These are phyloP conservation scores for Ettlia oleoabundans DNA, from an alignment of 139 green algal genomes.

Conservation along the genomic window DNA sequence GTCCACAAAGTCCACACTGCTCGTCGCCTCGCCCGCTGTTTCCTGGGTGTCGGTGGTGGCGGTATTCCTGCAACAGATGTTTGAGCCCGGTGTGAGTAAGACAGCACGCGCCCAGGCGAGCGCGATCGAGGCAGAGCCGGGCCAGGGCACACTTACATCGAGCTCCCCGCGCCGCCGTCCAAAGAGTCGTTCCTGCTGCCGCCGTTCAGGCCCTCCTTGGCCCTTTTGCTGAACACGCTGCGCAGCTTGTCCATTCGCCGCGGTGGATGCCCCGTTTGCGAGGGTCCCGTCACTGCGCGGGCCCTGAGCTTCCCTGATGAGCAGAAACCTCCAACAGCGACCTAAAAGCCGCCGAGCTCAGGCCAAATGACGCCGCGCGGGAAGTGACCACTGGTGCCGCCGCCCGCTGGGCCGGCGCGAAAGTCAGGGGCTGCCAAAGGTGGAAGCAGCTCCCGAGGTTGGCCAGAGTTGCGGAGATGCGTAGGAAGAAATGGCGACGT, in stretches of 20 bases:
- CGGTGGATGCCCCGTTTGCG: neutral
- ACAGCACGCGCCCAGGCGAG: neutral
- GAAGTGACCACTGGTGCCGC: too few species aligned
- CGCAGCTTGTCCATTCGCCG: conserved; percentile 21
- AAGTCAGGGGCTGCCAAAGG: too few species aligned
- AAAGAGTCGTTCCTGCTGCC: neutral
- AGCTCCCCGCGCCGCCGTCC: neutral
- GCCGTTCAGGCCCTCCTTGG: neutral
- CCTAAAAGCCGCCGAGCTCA: too few species aligned
- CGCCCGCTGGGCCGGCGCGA: too few species aligned
- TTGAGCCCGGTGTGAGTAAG: neutral
- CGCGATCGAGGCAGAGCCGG: neutral
- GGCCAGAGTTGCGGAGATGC: too few species aligned
- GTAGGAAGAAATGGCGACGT: too few species aligned
- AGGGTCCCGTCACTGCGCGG: too few species aligned
- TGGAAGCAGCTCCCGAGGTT: too few species aligned
- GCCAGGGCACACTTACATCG: conserved; percentile 3
- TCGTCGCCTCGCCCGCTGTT: neutral
- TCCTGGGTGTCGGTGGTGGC: conserved; percentile 22
- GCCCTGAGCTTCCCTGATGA: too few species aligned
- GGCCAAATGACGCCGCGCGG: too few species aligned
- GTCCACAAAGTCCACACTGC: conserved; percentile 25
- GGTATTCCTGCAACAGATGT: neutral
- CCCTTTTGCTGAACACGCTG: neutral
- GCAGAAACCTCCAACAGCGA: too few species aligned